phyloP scores from a whole-genome alignment of 2,329 filamentous ascomycete genomes.

The Diplodia mutila region DNA sequence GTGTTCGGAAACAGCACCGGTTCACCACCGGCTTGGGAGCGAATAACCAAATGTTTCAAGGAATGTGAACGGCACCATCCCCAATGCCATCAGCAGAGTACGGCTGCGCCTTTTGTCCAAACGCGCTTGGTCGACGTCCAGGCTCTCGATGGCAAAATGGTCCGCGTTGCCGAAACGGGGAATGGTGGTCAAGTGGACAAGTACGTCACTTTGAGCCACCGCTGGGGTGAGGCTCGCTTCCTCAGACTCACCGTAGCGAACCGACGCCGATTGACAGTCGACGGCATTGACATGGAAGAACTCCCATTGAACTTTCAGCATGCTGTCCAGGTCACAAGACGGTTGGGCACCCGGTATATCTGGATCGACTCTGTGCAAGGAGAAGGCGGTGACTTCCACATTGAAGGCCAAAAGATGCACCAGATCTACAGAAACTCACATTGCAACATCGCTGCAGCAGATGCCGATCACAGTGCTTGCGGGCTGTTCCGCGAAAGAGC shows the following conservation, averaged over 20 bases:
- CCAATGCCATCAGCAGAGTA: background rate
- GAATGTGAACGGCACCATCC: background rate
- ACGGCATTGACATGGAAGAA: background rate
- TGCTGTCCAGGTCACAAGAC: background rate
- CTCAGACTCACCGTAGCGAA: background rate
- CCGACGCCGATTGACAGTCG: background rate
- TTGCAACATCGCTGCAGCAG: conserved; percentile 37
- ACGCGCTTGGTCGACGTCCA: background rate
- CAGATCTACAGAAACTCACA: conserved; percentile 36
- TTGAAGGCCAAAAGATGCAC: conserved; percentile 34
- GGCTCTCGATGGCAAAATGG: background rate
- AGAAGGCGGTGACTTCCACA: conserved; percentile 29
- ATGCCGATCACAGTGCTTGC: conserved; percentile 30
- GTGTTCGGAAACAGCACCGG: background rate
- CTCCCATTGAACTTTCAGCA: background rate
- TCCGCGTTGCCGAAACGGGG: background rate
- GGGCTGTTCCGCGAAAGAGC: conserved; percentile 33
- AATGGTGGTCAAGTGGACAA: background rate
- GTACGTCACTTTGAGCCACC: background rate
- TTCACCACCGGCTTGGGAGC: background rate
- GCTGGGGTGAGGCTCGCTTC: background rate
- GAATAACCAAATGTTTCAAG: background rate
- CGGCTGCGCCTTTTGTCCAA: background rate
- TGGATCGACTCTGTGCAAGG: conserved; percentile 30
- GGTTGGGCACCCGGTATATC: conserved; percentile 27